phyloP scores from a whole-genome alignment of 306 rosid species.

The Gleditsia sinensis region DNA sequence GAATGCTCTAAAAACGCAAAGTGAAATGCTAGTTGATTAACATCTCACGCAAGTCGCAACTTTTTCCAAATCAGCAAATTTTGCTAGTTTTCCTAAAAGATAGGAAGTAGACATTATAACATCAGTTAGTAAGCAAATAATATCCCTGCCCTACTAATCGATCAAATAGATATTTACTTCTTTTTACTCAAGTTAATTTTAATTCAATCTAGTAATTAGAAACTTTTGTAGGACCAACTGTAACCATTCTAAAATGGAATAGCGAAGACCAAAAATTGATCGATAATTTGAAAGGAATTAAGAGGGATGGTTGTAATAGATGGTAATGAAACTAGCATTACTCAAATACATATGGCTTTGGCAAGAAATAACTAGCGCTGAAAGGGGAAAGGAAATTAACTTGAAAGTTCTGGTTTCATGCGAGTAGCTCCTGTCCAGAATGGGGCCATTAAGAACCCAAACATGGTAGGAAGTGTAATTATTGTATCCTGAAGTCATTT shows the following conservation, averaged over 20 bases:
- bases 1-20: background rate
- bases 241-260: background rate
- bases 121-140: background rate
- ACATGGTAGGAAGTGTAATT: constrained; percentile 13
- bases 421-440: constrained; percentile 17
- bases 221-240: background rate
- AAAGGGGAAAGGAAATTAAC: background rate
- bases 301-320: background rate
- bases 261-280: background rate
- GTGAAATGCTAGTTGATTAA: background rate
- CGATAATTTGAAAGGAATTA: background rate
- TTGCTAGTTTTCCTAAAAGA: background rate
- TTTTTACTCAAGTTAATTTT: background rate
- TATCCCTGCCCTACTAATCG: background rate
- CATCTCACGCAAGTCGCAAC: background rate
- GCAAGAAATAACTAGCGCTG: background rate
- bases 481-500: background rate
- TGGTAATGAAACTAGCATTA: background rate
- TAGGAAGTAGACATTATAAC: background rate
- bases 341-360: background rate
- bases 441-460: constrained; percentile 19
- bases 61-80: background rate
- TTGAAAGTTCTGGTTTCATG: constrained; percentile 20
- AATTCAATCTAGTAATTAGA: background rate
- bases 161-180: background rate